These are phyloP conservation scores for Aspergillus cavernicola DNA, from an alignment of 495 filamentous ascomycete species.

Conservation along the genomic window DNA sequence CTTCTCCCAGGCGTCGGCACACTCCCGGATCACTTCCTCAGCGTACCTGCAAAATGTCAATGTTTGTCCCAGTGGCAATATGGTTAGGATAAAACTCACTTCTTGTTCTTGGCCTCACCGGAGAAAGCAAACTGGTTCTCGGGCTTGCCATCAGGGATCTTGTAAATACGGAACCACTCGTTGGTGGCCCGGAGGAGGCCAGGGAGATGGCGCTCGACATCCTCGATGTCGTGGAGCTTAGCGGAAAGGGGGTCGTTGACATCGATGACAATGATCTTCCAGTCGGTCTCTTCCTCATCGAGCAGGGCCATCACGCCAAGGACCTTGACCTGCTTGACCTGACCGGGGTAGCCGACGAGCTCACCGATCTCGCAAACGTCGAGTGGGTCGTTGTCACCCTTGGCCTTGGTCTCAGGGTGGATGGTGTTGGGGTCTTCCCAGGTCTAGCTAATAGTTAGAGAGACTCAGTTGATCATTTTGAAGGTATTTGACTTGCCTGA, in stretches of 20 bases:
- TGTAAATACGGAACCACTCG: slow-evolving; percentile 99
- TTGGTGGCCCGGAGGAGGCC: slow-evolving; percentile 96
- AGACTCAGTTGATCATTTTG: neutral
- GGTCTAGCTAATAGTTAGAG: slow-evolving; percentile 55
- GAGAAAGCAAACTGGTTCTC: slow-evolving; percentile 99
- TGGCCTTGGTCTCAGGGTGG: slow-evolving; percentile 99
- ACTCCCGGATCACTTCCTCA: slow-evolving; percentile 90
- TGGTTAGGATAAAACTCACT: slow-evolving; percentile 46
- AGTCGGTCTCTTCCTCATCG: slow-evolving; percentile 99
- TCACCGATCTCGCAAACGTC: slow-evolving; percentile 99
- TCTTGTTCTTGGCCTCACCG: slow-evolving; percentile 99
- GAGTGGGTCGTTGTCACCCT: slow-evolving; percentile 98
- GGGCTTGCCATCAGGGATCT: slow-evolving; percentile 99
- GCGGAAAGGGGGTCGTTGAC: slow-evolving; percentile 93
- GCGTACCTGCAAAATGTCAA: slow-evolving; percentile 61
- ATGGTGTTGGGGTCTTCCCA: slow-evolving; percentile 97
- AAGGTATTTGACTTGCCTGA: slow-evolving; percentile 56
- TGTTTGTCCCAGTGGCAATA: slow-evolving; percentile 16
- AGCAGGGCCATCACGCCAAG: slow-evolving; percentile 98
- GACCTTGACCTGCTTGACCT: slow-evolving; percentile 99
- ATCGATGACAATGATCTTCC: slow-evolving; percentile 99
- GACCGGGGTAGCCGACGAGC: slow-evolving; percentile 88
- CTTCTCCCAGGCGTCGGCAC: slow-evolving; percentile 94
- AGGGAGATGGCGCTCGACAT: slow-evolving; percentile 97
- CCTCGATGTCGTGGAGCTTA: slow-evolving; percentile 98